These are phyloP conservation scores for Daldinia sp. DNA, from an alignment of 2,329 filamentous ascomycete genomes.

Conservation along the genomic window DNA sequence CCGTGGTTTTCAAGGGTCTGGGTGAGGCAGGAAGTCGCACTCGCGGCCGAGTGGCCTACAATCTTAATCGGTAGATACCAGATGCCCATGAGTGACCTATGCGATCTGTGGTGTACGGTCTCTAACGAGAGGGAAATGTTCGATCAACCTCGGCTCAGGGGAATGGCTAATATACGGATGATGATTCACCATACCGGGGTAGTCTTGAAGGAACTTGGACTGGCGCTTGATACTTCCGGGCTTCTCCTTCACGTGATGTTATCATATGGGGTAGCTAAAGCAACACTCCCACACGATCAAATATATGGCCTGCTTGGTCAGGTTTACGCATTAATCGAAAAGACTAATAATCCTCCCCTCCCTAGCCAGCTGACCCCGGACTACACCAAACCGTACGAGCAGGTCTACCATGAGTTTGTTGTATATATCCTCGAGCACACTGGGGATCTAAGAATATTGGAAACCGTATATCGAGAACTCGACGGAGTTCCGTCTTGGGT, in stretches of 20 bases:
- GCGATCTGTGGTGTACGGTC: background rate
- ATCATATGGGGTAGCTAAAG: background rate
- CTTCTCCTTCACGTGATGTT: background rate
- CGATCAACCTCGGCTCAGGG: background rate
- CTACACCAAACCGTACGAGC: background rate
- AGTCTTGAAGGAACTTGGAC: background rate
- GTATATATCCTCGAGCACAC: background rate
- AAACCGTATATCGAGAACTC: background rate
- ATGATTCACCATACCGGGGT: background rate
- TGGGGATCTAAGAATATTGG: background rate
- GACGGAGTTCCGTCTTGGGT: background rate
- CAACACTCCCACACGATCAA: slow-evolving; percentile 2
- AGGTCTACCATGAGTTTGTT: background rate
- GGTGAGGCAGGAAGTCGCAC: background rate
- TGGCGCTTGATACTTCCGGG: background rate
- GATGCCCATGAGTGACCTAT: background rate
- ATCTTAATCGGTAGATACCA: background rate
- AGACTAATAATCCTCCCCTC: background rate
- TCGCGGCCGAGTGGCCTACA: background rate
- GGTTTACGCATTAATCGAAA: background rate
- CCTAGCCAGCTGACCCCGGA: background rate
- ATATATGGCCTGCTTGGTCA: background rate
- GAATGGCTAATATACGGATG: background rate
- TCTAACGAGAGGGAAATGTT: background rate
- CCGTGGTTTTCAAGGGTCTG: background rate